A percentile compares a stretch with the other conserved stretches of the same genome.
phyloP scores from a whole-genome alignment of 257 asterid genomes.

The Petunia axillaris region DNA sequence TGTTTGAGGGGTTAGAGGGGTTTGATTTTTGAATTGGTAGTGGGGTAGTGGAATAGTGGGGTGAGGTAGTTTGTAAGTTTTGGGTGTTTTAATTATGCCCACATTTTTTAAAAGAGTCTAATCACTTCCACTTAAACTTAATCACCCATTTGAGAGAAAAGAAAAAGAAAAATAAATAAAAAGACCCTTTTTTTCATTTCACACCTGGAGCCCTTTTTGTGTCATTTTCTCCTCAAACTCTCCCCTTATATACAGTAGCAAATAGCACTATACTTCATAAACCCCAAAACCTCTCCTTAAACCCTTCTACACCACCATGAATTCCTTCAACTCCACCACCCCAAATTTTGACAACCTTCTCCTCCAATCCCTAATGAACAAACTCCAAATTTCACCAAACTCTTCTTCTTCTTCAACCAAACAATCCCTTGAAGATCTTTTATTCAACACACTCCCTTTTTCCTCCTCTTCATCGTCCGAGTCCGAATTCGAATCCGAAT shows the following conservation, averaged over 20 bases:
- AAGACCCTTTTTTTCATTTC: no score
- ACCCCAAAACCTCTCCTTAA: conserved; percentile 43
- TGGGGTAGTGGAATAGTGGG: no score
- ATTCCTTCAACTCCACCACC: conserved; percentile 47
- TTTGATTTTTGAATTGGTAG: no score
- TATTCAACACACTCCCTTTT: conserved; percentile 66
- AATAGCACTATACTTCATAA: background rate
- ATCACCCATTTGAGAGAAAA: no score
- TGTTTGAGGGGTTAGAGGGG: no score
- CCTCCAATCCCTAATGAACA: conserved; percentile 80
- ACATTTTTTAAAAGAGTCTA: no score
- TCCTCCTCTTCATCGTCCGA: conserved; percentile 55
- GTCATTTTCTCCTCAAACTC: background rate
- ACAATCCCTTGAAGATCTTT: conserved; percentile 76
- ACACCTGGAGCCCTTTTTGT: no score
- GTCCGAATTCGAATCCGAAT: conserved; percentile 20
- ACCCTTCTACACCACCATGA: conserved; percentile 47
- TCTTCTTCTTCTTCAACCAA: conserved; percentile 46
- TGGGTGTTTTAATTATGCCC: no score
- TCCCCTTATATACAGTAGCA: background rate
- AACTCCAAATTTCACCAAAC: conserved; percentile 61
- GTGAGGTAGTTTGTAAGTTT: no score
- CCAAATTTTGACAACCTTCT: conserved; percentile 91
- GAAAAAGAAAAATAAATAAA: no score
- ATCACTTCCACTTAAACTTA: no score